Evolutionary conservation across 257 asterid genomes (phyloP), one percentile per base, ranked within the genome.

Genomic region (Solanum okadae): DNA sequence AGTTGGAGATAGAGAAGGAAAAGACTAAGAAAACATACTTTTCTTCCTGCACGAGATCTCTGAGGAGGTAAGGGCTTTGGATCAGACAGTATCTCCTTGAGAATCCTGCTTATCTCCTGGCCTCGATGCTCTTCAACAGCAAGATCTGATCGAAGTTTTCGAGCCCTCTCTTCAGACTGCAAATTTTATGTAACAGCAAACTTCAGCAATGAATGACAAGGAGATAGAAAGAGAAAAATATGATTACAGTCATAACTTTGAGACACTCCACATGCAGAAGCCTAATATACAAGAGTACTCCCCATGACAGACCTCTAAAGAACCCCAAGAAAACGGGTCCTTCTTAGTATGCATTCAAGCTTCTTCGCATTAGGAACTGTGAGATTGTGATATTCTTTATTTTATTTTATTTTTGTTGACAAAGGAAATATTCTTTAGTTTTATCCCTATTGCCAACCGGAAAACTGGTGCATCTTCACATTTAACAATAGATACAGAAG

Each of bases 111-210:
- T 87, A 96, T 91, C 91, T 95, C 98, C 90, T 90, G 93, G 59
- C 95, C 96, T 87, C 93, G 96, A 29, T 93, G 96, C 92, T 95
- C 98, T 91, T 96, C 99, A 86, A 90, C 78, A 86, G 96, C 96
- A 87, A 96, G 95, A 92, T 96, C 98, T 67, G 94, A 94, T 88
- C 95, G 87, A 87, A 96, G 97, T 93, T 93, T 92, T 91, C 96
- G 93, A 59, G 96, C 95, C 89, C 98, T 94, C 87, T 94, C 98
- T 95, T 94, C 96, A 65, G 98, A 94, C 98, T 96, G 93, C 93
- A 91, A 73, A 89, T 86, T 88, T 78, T 35, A 88, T 79, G 82
- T 81, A 86, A 70, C 38, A 86, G 88, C 52, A 34, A 5, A 67
- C 22, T 33, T 23, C 82, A 88, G 87, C 33, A 31, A 31, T 16